These are phyloP conservation scores for Aureobasidium sp. DNA, from an alignment of 2,329 filamentous ascomycete genomes.

Conservation along the genomic window DNA sequence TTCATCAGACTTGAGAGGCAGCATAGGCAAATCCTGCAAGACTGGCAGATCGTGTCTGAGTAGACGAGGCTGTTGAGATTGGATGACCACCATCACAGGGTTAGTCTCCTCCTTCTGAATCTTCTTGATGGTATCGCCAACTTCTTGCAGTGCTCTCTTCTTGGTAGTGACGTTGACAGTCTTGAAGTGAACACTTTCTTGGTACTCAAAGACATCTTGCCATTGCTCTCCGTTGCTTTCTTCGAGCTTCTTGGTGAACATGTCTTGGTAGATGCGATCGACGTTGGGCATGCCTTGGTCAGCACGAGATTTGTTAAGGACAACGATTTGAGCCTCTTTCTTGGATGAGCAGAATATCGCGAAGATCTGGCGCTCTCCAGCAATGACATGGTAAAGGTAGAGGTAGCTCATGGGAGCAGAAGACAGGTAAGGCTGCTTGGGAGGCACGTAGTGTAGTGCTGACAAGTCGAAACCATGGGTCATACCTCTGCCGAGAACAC, in stretches of 20 bases:
- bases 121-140: slow-evolving; percentile 82
- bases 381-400: slow-evolving; percentile 85
- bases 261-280: slow-evolving; percentile 76
- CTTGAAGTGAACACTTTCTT: slow-evolving; percentile 77
- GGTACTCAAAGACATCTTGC: slow-evolving; percentile 79
- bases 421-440: slow-evolving; percentile 67
- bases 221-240: slow-evolving; percentile 62
- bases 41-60: slow-evolving; percentile 79
- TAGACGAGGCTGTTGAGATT: slow-evolving; percentile 75
- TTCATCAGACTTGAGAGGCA: slow-evolving; percentile 73
- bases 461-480: slow-evolving; percentile 89
- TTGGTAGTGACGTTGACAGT: slow-evolving; percentile 81
- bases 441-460: slow-evolving; percentile 59
- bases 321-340: slow-evolving; percentile 73
- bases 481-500: slow-evolving; percentile 83
- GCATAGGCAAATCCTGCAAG: slow-evolving; percentile 73
- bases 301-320: slow-evolving; percentile 77
- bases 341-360: slow-evolving; percentile 80
- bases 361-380: slow-evolving; percentile 87
- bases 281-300: slow-evolving; percentile 83
- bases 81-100: slow-evolving; percentile 77
- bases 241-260: slow-evolving; percentile 56
- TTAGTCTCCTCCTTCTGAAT: slow-evolving; percentile 75
- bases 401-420: slow-evolving; percentile 70
- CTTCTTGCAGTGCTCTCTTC: slow-evolving; percentile 78